These are phyloP conservation scores for Acanthamoeba lenticulata DNA, from an alignment of 208 protist genomes.

Conservation along the genomic window DNA sequence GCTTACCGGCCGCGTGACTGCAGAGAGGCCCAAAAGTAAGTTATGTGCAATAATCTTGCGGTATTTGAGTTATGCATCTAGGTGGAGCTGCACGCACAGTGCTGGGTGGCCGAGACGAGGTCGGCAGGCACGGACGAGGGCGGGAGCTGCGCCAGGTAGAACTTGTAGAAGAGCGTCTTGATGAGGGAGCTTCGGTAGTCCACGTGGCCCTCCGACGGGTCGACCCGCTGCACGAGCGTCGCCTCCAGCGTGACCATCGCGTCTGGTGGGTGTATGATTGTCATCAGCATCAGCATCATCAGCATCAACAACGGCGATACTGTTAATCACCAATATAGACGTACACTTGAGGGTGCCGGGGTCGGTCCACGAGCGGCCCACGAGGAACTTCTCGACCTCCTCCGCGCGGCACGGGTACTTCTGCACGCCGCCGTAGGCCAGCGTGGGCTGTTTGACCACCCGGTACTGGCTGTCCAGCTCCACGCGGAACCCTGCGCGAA, in stretches of 20 bases:
- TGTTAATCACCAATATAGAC: not conserved
- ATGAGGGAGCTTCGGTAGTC: not conserved
- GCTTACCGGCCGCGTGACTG: not conserved
- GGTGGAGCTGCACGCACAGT: not conserved
- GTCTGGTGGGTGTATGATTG: no score
- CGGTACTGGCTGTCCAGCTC: not conserved
- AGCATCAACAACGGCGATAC: not conserved
- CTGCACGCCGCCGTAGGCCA: constrained; percentile 26
- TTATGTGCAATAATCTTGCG: no score
- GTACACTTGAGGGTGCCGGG: not conserved
- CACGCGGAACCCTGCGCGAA: not conserved
- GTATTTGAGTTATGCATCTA: no score
- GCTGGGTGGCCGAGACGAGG: not conserved
- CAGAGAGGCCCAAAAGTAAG: not conserved
- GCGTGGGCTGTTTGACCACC: not conserved
- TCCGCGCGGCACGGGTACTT: not conserved
- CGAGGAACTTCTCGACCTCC: not conserved
- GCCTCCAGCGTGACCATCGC: not conserved
- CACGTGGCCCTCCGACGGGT: not conserved
- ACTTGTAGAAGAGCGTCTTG: not conserved
- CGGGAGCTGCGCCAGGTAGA: not conserved
- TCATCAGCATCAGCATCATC: no score
- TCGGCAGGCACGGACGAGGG: not conserved
- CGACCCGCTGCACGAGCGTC: not conserved
- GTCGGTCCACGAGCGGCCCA: not conserved